Evolutionary conservation across 192 early-diverging fungal genomes (phyloP).

Genomic region (Funneliformis mosseae): DNA sequence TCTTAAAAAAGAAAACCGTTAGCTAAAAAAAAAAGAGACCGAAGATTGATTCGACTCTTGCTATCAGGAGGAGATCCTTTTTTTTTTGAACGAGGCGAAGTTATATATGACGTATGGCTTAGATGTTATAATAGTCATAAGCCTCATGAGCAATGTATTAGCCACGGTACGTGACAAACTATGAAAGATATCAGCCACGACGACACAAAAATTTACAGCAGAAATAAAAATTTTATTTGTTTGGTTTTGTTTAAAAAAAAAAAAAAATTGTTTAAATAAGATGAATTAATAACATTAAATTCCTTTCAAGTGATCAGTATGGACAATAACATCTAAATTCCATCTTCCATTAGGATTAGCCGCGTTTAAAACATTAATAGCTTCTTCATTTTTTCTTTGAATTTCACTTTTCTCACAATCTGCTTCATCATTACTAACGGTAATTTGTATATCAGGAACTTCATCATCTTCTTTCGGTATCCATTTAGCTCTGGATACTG

Average conservation of each 20-base stretch:
- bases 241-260: no score
- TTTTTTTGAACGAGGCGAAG: no score
- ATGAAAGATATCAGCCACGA: no score
- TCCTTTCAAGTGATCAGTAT: conserved; percentile 11
- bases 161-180: no score
- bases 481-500: conserved; percentile 18
- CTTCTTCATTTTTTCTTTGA: background rate
- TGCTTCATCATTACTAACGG: background rate
- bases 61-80: no score
- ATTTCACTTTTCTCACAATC: background rate
- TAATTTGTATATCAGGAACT: background rate
- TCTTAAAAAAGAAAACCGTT: background rate
- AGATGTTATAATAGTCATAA: no score
- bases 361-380: background rate
- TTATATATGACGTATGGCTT: no score
- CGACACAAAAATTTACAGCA: no score
- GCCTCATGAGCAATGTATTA: no score
- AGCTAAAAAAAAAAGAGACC: background rate
- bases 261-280: no score
- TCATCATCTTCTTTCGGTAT: background rate
- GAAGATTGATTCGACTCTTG: no score
- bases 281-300: background rate
- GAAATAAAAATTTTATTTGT: no score
- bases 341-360: conserved; percentile 10
- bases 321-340: background rate